Conservation (phyloP, 768 basidiomycete genomes). For the Tulasnella sp. region DNA sequence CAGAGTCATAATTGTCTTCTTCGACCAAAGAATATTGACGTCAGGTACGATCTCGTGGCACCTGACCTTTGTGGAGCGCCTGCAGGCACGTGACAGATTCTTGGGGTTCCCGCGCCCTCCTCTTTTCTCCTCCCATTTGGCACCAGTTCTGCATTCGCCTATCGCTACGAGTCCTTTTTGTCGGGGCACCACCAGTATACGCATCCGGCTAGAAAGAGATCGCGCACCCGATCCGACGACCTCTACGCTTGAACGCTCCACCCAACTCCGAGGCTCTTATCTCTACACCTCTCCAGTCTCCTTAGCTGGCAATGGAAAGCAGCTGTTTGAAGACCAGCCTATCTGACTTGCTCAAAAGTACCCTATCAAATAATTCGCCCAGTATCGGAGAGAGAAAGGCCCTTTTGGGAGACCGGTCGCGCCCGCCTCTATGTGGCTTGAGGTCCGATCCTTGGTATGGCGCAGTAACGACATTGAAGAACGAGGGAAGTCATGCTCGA, state of each 20-base stretch:
- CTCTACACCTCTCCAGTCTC: not conserved
- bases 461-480: not conserved
- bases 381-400: not conserved
- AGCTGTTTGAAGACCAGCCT: not conserved
- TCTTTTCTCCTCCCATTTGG: not conserved
- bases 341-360: not conserved
- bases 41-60: not conserved
- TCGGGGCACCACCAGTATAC: not conserved
- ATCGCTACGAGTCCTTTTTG: not conserved
- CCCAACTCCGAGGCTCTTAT: not conserved
- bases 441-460: not conserved
- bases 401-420: not conserved
- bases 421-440: not conserved
- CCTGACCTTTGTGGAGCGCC: not conserved
- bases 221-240: not conserved
- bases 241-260: not conserved
- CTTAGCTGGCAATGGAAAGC: not conserved
- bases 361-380: not conserved
- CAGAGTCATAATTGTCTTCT: not conserved
- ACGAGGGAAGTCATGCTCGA: conserved; percentile 1
- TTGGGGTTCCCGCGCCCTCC: not conserved
- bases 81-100: not conserved
- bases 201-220: not conserved
- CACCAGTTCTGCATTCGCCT: not conserved
- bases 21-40: not conserved